Conservation (phyloP, 495 filamentous ascomycete species). For the Xanthoparmelia taractica region DNA sequence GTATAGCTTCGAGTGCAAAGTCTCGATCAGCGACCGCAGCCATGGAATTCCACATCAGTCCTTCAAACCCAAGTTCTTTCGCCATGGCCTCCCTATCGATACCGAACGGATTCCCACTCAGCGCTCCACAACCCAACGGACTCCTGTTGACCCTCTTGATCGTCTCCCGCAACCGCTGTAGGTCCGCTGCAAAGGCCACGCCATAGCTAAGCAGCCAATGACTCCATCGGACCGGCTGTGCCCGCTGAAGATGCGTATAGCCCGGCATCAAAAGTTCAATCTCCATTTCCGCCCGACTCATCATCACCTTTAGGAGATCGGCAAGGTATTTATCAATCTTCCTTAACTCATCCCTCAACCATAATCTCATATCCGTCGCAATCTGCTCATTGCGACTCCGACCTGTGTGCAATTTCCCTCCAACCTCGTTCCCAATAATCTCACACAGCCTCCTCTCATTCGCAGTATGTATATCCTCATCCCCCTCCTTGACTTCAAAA, state of each 20-base stretch:
- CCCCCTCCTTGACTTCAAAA: conserved; percentile 53
- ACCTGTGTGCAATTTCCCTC: conserved; percentile 89
- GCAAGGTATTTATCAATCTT: conserved; percentile 61
- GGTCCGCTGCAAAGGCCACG: conserved; percentile 64
- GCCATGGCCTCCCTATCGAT: conserved; percentile 87
- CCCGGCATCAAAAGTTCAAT: conserved; percentile 56
- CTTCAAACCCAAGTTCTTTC: conserved; percentile 79
- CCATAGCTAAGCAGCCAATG: conserved; percentile 83
- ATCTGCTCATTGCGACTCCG: conserved; percentile 89
- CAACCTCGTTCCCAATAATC: conserved; percentile 77
- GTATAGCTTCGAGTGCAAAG: conserved; percentile 83
- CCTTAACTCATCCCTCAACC: conserved; percentile 72
- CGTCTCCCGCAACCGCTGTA: conserved; percentile 71
- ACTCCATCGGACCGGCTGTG: conserved; percentile 81
- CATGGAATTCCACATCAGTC: conserved; percentile 76
- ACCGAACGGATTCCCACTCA: conserved; percentile 86
- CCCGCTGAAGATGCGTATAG: conserved; percentile 90
- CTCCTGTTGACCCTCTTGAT: conserved; percentile 66
- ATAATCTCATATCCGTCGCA: conserved; percentile 80
- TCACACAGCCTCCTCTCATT: conserved; percentile 88
- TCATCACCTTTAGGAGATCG: conserved; percentile 63
- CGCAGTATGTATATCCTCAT: conserved; percentile 85
- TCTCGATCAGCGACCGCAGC: conserved; percentile 77
- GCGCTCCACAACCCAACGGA: conserved; percentile 76
- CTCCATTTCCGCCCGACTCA: conserved; percentile 68